phyloP scores from a whole-genome alignment of 2,329 filamentous ascomycete species.

The Aspergillus ibericus region DNA sequence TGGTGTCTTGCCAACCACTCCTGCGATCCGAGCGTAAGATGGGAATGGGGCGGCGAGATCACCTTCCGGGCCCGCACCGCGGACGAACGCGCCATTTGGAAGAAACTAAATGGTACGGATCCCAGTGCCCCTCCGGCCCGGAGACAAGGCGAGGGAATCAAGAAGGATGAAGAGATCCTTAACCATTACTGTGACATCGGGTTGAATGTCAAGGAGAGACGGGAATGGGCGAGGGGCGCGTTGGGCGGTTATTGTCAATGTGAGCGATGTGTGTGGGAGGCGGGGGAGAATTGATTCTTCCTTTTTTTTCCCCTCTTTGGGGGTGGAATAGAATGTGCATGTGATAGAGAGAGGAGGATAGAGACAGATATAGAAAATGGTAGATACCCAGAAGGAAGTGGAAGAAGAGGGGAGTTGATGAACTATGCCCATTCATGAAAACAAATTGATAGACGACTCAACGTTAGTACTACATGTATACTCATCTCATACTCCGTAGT shows the following conservation, averaged over 20 bases:
- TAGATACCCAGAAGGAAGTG: background rate
- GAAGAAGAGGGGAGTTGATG: background rate
- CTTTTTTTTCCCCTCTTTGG: background rate
- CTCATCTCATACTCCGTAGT: no score
- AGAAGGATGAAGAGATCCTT: slow-evolving; percentile 77
- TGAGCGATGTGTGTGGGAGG: slow-evolving; percentile 74
- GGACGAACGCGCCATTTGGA: slow-evolving; percentile 41
- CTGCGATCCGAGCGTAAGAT: slow-evolving; percentile 90
- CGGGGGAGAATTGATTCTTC: slow-evolving; percentile 15
- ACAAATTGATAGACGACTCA: no score
- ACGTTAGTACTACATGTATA: no score
- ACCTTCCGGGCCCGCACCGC: slow-evolving; percentile 37
- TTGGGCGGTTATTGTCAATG: slow-evolving; percentile 90
- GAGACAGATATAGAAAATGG: background rate
- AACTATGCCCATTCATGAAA: no score
- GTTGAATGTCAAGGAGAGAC: slow-evolving; percentile 72
- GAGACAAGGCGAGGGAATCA: slow-evolving; percentile 58
- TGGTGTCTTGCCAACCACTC: slow-evolving; percentile 98
- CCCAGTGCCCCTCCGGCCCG: slow-evolving; percentile 11
- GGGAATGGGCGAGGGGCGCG: slow-evolving; percentile 86
- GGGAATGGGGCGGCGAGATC: slow-evolving; percentile 73
- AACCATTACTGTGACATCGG: slow-evolving; percentile 93
- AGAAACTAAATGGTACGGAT: slow-evolving; percentile 11
- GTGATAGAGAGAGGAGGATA: background rate
- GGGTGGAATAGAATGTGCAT: slow-evolving; percentile 11